Evolutionary conservation across 306 rosid species (phyloP).

Genomic region (Canavalia gladiata): DNA sequence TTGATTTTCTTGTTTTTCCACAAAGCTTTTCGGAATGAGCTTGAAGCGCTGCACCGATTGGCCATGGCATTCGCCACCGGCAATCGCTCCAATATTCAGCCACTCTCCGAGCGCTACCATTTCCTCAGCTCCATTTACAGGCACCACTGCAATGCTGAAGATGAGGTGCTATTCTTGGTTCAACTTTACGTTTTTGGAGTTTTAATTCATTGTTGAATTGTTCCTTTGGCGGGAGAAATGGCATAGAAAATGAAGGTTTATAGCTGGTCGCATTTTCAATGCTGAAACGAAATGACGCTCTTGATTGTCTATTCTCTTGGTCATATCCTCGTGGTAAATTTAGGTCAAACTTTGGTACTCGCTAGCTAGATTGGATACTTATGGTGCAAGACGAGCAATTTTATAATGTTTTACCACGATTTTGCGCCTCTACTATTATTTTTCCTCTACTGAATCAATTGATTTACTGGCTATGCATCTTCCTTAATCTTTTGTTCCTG

Average conservation of each 20-base stretch:
- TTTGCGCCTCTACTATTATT: not conserved
- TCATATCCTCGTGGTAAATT: conserved; percentile 32
- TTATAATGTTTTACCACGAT: not conserved
- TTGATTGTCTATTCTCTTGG: conserved; percentile 24
- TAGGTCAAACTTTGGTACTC: conserved; percentile 44
- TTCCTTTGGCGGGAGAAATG: conserved; percentile 6
- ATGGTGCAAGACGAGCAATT: conserved; percentile 13
- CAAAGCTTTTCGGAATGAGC: conserved; percentile 92
- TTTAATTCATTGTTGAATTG: not conserved
- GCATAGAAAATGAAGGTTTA: conserved; percentile 32
- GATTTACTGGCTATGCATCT: conserved; percentile 17
- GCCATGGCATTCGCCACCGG: conserved; percentile 95
- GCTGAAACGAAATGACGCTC: conserved; percentile 35
- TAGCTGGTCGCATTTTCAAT: conserved; percentile 29
- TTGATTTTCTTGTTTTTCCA: conserved; percentile 89
- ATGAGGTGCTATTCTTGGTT: conserved; percentile 74
- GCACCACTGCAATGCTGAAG: conserved; percentile 98
- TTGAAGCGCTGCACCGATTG: conserved; percentile 79
- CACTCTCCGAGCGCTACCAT: conserved; percentile 79
- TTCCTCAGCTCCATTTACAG: conserved; percentile 87
- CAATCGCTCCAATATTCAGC: conserved; percentile 68
- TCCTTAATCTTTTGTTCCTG: conserved; percentile 10
- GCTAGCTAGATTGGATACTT: conserved; percentile 22
- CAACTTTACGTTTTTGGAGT: not conserved
- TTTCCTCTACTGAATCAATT: not conserved